phyloP scores from a whole-genome alignment of 495 filamentous ascomycete species.

The Penicillium canescens region DNA sequence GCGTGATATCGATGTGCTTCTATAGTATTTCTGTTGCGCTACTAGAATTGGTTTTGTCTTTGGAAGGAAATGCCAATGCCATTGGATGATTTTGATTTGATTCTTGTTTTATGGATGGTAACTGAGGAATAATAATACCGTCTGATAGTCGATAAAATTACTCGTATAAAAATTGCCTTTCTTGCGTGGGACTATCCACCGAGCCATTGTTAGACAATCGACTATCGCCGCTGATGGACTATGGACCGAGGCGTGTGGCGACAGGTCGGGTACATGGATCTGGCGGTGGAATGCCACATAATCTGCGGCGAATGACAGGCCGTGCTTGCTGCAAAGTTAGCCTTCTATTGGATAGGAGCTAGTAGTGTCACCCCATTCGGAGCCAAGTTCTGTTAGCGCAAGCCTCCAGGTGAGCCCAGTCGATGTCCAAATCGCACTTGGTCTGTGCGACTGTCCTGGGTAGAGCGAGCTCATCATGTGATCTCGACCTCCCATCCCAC shows the following conservation, averaged over 20 bases:
- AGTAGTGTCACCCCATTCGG: neutral
- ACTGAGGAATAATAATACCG: neutral
- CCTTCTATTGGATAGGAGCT: neutral
- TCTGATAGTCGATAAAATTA: neutral
- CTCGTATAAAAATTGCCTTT: neutral
- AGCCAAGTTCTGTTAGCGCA: neutral
- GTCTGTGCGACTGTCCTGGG: too few relatives aligned
- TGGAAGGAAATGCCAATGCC: neutral
- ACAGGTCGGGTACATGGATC: neutral
- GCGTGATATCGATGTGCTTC: neutral
- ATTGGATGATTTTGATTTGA: neutral
- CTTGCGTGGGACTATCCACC: neutral
- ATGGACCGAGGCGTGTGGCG: neutral
- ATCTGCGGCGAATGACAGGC: neutral
- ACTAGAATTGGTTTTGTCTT: neutral
- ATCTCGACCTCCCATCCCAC: neutral
- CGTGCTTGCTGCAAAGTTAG: neutral
- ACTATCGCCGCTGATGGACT: neutral
- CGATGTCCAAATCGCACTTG: neutral
- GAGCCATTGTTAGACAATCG: too few relatives aligned
- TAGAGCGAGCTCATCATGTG: too few relatives aligned
- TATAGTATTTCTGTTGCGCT: neutral
- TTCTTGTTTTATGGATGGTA: neutral
- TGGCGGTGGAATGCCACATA: neutral
- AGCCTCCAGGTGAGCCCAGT: neutral